Evolutionary conservation across 2,329 filamentous ascomycete genomes (phyloP).

Genomic region (Calonectria pauciramosa): DNA sequence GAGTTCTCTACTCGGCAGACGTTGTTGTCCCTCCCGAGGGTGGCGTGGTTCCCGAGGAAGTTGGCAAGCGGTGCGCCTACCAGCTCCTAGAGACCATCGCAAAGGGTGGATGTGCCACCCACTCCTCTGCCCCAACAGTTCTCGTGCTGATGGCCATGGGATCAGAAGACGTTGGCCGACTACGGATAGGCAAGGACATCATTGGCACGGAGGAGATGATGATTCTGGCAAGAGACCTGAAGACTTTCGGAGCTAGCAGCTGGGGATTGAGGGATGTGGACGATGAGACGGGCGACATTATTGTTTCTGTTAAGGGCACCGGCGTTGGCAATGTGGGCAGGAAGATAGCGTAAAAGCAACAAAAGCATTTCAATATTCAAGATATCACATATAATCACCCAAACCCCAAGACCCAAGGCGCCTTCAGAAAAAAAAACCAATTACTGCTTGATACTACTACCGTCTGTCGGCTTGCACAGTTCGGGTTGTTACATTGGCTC

Average conservation of each 20-base stretch:
- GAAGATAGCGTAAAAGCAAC: conserved; percentile 76
- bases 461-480: conserved; percentile 38
- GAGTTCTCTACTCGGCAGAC: conserved; percentile 90
- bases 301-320: conserved; percentile 91
- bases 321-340: conserved; percentile 96
- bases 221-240: conserved; percentile 85
- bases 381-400: conserved; percentile 21
- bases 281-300: conserved; percentile 78
- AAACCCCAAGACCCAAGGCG: background rate
- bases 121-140: conserved; percentile 79
- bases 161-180: conserved; percentile 90
- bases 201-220: conserved; percentile 86
- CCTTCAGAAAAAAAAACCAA: background rate
- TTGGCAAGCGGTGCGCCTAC: conserved; percentile 89
- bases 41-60: conserved; percentile 88
- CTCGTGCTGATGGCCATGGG: conserved; percentile 98
- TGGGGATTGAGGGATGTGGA: conserved; percentile 88
- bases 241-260: conserved; percentile 88
- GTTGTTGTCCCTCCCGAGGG: conserved; percentile 81
- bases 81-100: conserved; percentile 88
- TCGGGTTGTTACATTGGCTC: conserved; percentile 41
- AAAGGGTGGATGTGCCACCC: conserved; percentile 85
- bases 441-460: conserved; percentile 22
- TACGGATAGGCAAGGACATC: conserved; percentile 85
- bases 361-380: conserved; percentile 36